Evolutionary conservation across 2,329 filamentous ascomycete genomes (phyloP), one percentile per base, ranked within the genome.

Genomic region (Fusarium graminum): DNA sequence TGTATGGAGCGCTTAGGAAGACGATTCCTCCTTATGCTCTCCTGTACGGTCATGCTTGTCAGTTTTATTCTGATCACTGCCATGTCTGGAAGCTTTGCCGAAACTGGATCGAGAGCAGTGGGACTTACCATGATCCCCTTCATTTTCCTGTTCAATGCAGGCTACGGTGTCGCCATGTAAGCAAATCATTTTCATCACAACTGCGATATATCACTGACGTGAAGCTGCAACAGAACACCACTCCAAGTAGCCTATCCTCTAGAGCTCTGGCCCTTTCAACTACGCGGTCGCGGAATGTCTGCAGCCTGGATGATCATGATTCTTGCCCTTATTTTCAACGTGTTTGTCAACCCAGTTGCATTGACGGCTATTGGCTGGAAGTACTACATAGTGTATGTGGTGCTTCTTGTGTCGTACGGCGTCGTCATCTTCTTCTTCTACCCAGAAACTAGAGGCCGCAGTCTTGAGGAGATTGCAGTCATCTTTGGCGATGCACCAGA

Each of bases 221-320:
- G 16, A 1, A 1, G 8, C 1, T 3, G 22, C 22, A 5, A 3
- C 1, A 61, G 58, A 9, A 61, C 58, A 10, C 58, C 58, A 2
- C 58, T 61, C 3, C 58, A 61, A 13, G 41, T 61, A 19, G 58
- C 58, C 1, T 61, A 61, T 12, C 58, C 58, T 14, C 29, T 61
- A 4, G 58, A 61, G n/a, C 12, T 61, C 1, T 61, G 58, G 58
- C 58, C 58, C 3, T 61, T 61, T 40, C 58, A 61, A 16, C 19
- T 61, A 25, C 58, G 58, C 4, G 59, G 58, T 4, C 58, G 58
- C 1, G 58, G 58, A 38, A 46, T 61, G 14, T 61, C 58, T 6
- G 58, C 58, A 36, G 25, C 42, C 7, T 61, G 58, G 58, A 61
- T 61, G 25, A 61, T 61, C 2, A 61, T 61, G 58, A 55, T 61